These are phyloP conservation scores for Lonicera japonica DNA, from an alignment of 129 eudicot genomes.

Conservation along the genomic window DNA sequence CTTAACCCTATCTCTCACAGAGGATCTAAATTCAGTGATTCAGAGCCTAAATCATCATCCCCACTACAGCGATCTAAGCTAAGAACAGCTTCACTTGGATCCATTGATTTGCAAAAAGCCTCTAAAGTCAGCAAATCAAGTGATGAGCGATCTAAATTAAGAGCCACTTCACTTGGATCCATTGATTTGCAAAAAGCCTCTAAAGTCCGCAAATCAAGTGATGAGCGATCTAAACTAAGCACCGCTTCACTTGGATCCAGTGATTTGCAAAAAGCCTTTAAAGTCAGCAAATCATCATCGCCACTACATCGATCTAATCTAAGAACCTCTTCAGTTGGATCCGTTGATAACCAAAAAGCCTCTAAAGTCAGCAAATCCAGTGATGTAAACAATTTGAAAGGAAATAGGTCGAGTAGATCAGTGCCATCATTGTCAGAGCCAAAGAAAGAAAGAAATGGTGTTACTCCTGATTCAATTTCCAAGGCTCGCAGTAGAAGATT, in stretches of 20 bases:
- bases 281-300: conserved; percentile 33
- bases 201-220: conserved; percentile 30
- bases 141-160: conserved; percentile 5
- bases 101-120: conserved; percentile 37
- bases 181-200: conserved; percentile 38
- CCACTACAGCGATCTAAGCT: conserved; percentile 89
- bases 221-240: background rate
- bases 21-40: conserved; percentile 82
- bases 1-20: conserved; percentile 52
- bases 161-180: conserved; percentile 30
- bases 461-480: conserved; percentile 60
- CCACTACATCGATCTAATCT: too few species aligned
- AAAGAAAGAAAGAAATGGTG: conserved; percentile 39
- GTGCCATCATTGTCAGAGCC: conserved; percentile 57
- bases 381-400: conserved; percentile 30
- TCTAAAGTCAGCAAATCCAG: too few species aligned
- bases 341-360: too few species aligned
- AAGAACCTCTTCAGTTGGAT: too few species aligned
- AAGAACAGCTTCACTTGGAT: conserved; percentile 39
- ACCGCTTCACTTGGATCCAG: conserved; percentile 32
- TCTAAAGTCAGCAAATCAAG: conserved; percentile 34
- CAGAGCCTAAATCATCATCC: conserved; percentile 81
- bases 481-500: conserved; percentile 71
- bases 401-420: conserved; percentile 66
- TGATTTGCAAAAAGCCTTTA: conserved; percentile 40